phyloP scores from a whole-genome alignment of 2,329 filamentous ascomycete species.

The Ceratocystis lukuohia region DNA sequence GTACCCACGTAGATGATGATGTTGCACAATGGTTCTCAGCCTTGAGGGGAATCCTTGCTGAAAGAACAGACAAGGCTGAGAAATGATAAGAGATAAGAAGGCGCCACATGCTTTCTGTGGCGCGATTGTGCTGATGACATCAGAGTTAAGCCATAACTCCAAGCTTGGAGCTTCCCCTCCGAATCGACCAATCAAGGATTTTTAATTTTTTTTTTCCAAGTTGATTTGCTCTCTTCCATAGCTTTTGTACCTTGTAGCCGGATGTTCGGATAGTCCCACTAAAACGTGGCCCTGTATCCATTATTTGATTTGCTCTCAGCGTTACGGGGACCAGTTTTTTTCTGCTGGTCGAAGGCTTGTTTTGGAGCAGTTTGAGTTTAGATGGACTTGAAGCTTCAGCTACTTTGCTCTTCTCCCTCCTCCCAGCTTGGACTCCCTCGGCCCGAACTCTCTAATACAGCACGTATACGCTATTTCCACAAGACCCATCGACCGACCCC shows the following conservation, averaged over 20 bases:
- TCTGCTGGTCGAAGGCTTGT: not conserved
- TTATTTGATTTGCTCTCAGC: not conserved
- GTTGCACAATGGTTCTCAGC: not conserved
- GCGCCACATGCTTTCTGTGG: not conserved
- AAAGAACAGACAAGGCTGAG: not conserved
- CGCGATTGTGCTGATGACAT: not conserved
- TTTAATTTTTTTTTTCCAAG: not conserved
- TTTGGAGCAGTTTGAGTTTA: not conserved
- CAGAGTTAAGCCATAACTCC: not conserved
- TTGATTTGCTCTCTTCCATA: not conserved
- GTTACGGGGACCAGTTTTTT: not conserved
- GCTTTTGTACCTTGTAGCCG: not conserved
- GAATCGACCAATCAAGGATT: not conserved
- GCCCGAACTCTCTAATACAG: not conserved
- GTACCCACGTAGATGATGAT: too few species aligned
- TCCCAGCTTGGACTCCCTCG: not conserved
- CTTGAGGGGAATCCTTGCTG: too few species aligned
- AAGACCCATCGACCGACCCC: not conserved
- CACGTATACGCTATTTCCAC: too few species aligned
- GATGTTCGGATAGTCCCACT: not conserved
- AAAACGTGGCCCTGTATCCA: not conserved
- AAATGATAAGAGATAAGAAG: not conserved
- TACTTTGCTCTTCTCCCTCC: not conserved
- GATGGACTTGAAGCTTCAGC: slow-evolving; percentile 1
- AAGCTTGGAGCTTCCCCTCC: not conserved